Conservation (phyloP, 495 filamentous ascomycete species). For the Aspergillus heteromorphus region DNA sequence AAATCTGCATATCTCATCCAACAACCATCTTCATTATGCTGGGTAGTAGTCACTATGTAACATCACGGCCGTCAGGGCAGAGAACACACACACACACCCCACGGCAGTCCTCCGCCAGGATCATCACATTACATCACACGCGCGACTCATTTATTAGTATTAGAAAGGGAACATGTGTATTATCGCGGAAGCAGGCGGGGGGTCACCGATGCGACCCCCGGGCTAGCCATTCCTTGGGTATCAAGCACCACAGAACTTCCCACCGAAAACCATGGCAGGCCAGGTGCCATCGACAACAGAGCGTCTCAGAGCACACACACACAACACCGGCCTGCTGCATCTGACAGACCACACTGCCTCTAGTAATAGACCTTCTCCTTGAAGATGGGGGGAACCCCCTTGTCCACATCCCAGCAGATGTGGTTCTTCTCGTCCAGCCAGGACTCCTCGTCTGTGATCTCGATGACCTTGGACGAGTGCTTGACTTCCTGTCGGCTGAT, state of each 20-base stretch:
- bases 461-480: constrained; percentile 65
- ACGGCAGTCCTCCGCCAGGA: background rate
- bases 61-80: background rate
- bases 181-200: background rate
- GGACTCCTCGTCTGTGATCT: constrained; percentile 79
- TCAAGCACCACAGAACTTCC: background rate
- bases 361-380: constrained; percentile 54
- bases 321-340: background rate
- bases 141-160: background rate
- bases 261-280: background rate
- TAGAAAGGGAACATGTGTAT: background rate
- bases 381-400: constrained; percentile 71
- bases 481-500: constrained; percentile 71
- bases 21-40: background rate
- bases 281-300: background rate
- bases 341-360: background rate
- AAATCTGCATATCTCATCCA: background rate
- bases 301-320: too few species aligned
- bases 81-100: background rate
- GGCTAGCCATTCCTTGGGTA: background rate
- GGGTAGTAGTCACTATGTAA: background rate
- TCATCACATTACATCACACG: background rate
- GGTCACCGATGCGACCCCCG: background rate
- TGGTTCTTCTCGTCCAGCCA: constrained; percentile 75
- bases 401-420: constrained; percentile 68